Conservation (phyloP, 176 grass and related monocot species). For the Avena atlantica region DNA sequence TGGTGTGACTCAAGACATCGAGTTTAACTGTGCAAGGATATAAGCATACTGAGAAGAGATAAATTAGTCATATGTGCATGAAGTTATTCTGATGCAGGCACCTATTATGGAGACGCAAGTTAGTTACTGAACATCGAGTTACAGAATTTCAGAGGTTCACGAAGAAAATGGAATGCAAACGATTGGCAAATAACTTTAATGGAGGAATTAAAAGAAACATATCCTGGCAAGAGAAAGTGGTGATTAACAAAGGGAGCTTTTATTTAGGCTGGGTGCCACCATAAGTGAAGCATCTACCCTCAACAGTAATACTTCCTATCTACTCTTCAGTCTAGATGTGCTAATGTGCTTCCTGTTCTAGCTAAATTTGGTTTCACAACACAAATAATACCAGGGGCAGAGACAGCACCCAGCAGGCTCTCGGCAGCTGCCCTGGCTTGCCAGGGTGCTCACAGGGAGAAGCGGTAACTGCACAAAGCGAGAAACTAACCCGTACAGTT, state of each 20-base stretch:
- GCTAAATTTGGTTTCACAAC: not conserved
- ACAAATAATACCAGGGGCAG: not conserved
- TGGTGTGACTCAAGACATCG: constrained; percentile 18
- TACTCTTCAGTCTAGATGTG: not conserved
- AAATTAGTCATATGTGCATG: not conserved
- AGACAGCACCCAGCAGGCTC: not conserved
- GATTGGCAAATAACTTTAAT: not conserved
- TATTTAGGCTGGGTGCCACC: not conserved
- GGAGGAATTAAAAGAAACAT: not conserved
- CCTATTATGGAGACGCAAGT: not conserved
- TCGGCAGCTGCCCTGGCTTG: not conserved
- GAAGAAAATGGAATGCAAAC: constrained; percentile 8
- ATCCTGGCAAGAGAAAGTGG: not conserved
- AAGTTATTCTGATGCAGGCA: not conserved
- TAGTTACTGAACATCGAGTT: not conserved
- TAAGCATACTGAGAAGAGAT: not conserved
- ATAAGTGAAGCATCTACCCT: not conserved
- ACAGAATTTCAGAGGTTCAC: not conserved
- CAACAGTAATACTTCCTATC: not conserved
- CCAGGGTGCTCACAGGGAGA: not conserved
- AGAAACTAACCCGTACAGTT: not conserved
- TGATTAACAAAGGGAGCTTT: not conserved
- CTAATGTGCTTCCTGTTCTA: not conserved
- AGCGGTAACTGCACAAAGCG: not conserved
- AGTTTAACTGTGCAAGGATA: constrained; percentile 1